These are phyloP conservation scores for Neofusicoccum parvum DNA, from an alignment of 2,329 filamentous ascomycete species.

Conservation along the genomic window DNA sequence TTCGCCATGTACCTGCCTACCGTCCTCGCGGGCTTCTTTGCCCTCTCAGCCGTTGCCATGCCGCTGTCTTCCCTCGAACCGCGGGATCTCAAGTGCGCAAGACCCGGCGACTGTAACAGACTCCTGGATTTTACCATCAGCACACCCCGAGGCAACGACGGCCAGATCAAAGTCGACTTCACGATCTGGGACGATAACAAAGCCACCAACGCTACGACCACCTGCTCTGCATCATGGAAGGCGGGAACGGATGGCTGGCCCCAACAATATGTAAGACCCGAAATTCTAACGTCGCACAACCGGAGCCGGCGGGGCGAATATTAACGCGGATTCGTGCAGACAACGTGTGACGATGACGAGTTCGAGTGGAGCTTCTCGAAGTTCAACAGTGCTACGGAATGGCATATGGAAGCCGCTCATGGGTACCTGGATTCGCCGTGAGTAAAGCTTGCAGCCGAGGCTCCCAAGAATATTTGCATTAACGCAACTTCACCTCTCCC, in stretches of 20 bases:
- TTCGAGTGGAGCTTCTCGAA: conserved; percentile 13
- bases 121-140: background rate
- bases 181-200: background rate
- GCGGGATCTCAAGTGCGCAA: background rate
- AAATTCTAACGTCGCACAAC: background rate
- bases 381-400: conserved; percentile 2
- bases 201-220: background rate
- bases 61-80: background rate
- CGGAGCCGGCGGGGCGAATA: background rate
- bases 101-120: background rate
- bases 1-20: background rate
- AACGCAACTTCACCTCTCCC: background rate
- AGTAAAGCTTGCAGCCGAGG: background rate
- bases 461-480: background rate
- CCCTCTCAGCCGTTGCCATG: background rate
- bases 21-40: conserved; percentile 6
- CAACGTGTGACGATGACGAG: background rate
- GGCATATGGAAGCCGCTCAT: conserved; percentile 5
- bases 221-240: background rate
- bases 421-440: background rate
- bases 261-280: background rate
- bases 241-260: conserved; percentile 6
- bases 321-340: conserved; percentile 13
- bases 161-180: background rate
- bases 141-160: background rate